Conservation (phyloP, 1,284 basidiomycete species). For the Rhodotorula sp. region DNA sequence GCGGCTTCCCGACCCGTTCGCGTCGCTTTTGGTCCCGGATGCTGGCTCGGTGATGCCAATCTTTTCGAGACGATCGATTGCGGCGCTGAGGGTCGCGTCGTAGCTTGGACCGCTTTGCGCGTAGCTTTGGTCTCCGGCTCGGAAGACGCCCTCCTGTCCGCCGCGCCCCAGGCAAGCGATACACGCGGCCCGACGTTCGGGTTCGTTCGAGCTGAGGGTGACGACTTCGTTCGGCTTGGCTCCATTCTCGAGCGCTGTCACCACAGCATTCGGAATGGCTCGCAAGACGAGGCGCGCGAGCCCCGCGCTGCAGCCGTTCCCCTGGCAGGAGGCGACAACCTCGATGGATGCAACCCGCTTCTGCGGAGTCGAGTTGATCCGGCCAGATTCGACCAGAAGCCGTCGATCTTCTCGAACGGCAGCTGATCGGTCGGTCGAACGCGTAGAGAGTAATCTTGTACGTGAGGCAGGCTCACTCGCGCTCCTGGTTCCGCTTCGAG, state of each 20-base stretch:
- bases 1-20: neutral
- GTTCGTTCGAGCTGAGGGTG: neutral
- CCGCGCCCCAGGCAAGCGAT: neutral
- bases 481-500: neutral
- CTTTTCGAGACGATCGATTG: constrained; percentile 12
- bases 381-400: neutral
- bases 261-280: neutral
- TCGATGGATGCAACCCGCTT: neutral
- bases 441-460: too few relatives aligned
- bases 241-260: neutral
- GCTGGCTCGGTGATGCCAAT: neutral
- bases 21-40: too few relatives aligned
- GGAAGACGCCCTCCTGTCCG: neutral
- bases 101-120: neutral
- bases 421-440: neutral
- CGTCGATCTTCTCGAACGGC: too few relatives aligned
- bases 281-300: constrained; percentile 3
- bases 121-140: neutral
- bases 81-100: constrained; percentile 9
- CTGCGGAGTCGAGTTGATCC: neutral
- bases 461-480: neutral
- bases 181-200: neutral
- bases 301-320: too few relatives aligned
- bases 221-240: neutral
- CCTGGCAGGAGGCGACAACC: neutral